Percentiles rank a stretch among this genome's conserved stretches.
These are phyloP conservation scores for Staphylotrichum longicolle DNA, from an alignment of 495 filamentous ascomycete species.

Conservation along the genomic window DNA sequence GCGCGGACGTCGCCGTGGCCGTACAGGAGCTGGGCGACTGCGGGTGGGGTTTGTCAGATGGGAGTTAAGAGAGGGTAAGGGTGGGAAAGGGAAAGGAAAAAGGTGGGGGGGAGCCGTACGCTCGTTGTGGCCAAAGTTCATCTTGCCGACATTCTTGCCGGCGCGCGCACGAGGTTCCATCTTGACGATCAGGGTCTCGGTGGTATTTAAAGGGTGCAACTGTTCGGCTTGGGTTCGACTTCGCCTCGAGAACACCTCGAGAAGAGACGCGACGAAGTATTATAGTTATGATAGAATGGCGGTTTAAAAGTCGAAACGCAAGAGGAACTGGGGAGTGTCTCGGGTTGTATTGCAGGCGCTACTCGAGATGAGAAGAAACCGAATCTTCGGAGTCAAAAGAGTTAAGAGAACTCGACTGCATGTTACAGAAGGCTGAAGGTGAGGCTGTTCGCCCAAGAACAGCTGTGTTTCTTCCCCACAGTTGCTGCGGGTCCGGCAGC, in stretches of 20 bases:
- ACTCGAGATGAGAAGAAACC: background rate
- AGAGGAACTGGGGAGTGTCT: too few relatives aligned
- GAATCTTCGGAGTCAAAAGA: background rate
- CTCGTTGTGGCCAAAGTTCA: slow-evolving; percentile 77
- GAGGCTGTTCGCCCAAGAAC: slow-evolving; percentile 4
- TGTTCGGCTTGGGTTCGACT: too few relatives aligned
- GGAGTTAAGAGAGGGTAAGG: slow-evolving; percentile 7
- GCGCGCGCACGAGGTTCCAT: slow-evolving; percentile 75
- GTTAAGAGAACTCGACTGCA: background rate
- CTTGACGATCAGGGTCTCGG: slow-evolving; percentile 22
- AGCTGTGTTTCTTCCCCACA: slow-evolving; percentile 11
- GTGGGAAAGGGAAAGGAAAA: background rate
- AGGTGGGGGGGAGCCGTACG: slow-evolving; percentile 55
- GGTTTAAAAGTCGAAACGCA: too few relatives aligned
- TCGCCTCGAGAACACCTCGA: too few relatives aligned
- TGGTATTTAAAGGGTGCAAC: background rate
- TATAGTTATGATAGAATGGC: too few relatives aligned
- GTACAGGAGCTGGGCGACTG: slow-evolving; percentile 78
- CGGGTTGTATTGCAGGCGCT: background rate
- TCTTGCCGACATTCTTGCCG: slow-evolving; percentile 81
- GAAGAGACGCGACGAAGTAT: too few relatives aligned
- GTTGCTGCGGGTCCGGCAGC: background rate
- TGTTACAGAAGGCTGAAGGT: slow-evolving; percentile 14
- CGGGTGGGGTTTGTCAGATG: background rate
- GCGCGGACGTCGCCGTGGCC: slow-evolving; percentile 74